Conservation (phyloP, 805 yeast genomes). For the Saitoella complicata region DNA sequence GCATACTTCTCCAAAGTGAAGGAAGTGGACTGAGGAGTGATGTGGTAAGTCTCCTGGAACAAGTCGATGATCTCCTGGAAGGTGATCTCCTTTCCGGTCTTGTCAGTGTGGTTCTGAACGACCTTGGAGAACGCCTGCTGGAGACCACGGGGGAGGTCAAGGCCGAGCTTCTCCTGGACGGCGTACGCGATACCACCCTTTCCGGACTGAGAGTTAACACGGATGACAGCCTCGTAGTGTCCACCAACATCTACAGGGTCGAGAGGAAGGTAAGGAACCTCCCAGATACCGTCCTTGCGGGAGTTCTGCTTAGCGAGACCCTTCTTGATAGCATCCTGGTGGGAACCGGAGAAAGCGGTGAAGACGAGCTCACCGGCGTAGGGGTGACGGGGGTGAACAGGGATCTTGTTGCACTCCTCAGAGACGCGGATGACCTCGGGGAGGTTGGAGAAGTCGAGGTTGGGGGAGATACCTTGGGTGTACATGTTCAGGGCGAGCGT, state of each 20-base stretch:
- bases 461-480: slow-evolving; percentile 62
- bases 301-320: slow-evolving; percentile 36
- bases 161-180: slow-evolving; percentile 54
- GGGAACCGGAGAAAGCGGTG: slow-evolving; percentile 74
- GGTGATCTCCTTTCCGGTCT: slow-evolving; percentile 53
- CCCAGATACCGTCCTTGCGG: slow-evolving; percentile 35
- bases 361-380: slow-evolving; percentile 73
- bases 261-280: slow-evolving; percentile 65
- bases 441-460: slow-evolving; percentile 55
- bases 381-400: slow-evolving; percentile 64
- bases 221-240: slow-evolving; percentile 79
- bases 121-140: slow-evolving; percentile 59
- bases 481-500: slow-evolving; percentile 62
- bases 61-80: slow-evolving; percentile 46
- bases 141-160: slow-evolving; percentile 66
- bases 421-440: slow-evolving; percentile 51
- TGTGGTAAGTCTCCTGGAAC: slow-evolving; percentile 44
- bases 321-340: slow-evolving; percentile 77
- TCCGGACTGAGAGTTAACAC: slow-evolving; percentile 78
- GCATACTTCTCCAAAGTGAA: slow-evolving; percentile 30
- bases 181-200: slow-evolving; percentile 88
- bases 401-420: slow-evolving; percentile 67
- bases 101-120: slow-evolving; percentile 57
- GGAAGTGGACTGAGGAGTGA: slow-evolving; percentile 16
- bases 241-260: slow-evolving; percentile 78